Evolutionary conservation across 2,329 filamentous ascomycete genomes (phyloP).

Genomic region (Leptographium flavum): DNA sequence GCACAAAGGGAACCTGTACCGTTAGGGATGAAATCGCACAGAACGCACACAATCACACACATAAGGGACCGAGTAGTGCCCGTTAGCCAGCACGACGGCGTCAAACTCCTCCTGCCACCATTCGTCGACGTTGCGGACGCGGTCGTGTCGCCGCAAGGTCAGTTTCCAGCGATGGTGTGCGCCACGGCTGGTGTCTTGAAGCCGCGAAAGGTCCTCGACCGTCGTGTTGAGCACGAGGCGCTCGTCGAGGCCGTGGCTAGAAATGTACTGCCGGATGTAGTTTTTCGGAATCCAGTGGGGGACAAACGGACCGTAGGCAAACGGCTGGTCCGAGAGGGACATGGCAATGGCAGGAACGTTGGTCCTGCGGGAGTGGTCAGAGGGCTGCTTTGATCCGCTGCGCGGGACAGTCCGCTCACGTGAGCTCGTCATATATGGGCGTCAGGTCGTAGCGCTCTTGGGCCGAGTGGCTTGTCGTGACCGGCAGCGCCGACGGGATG

Average conservation of each 20-base stretch:
- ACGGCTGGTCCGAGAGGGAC: constrained; percentile 45
- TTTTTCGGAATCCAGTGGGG: constrained; percentile 38
- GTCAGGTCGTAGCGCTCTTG: constrained; percentile 8
- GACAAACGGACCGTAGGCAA: constrained; percentile 45
- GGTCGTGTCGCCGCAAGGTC: constrained; percentile 32
- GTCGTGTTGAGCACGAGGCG: constrained; percentile 35
- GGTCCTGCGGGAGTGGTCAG: constrained; percentile 21
- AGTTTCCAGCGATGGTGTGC: constrained; percentile 34
- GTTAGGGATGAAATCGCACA: background rate
- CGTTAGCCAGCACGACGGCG: constrained; percentile 44
- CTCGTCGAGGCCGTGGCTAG: constrained; percentile 30
- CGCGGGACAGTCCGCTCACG: constrained; percentile 1
- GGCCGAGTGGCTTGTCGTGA: background rate
- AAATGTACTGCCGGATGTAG: constrained; percentile 42
- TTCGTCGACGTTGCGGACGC: constrained; percentile 28
- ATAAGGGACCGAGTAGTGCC: constrained; percentile 47
- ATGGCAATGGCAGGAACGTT: constrained; percentile 36
- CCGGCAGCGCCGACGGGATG: constrained; percentile 3
- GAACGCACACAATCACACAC: too few species aligned
- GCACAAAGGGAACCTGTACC: constrained; percentile 21
- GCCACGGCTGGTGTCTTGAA: constrained; percentile 9
- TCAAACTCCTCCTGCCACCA: constrained; percentile 51
- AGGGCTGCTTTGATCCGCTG: background rate
- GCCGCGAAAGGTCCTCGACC: constrained; percentile 35
- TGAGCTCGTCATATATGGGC: constrained; percentile 9